phyloP scores from a whole-genome alignment of 2,329 filamentous ascomycete species.

The Chrysosporium keratinophilum region DNA sequence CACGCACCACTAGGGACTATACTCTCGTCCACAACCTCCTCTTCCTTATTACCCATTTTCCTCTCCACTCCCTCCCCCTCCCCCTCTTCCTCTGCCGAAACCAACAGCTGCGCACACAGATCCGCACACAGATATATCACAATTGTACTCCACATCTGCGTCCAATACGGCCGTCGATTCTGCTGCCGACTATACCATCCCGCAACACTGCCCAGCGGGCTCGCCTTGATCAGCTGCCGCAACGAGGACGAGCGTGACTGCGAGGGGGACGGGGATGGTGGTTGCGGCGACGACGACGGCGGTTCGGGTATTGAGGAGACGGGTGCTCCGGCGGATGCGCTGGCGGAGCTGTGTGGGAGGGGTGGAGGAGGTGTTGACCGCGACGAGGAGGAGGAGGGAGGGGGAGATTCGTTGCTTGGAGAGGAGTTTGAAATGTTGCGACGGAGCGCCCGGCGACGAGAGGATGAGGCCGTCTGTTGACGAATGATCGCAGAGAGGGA shows the following conservation, averaged over 20 bases:
- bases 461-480: neutral
- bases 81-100: conserved; percentile 30
- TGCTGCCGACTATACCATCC: conserved; percentile 59
- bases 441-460: neutral
- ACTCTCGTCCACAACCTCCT: too few species aligned
- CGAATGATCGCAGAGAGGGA: neutral
- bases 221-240: conserved; percentile 7
- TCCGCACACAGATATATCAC: conserved; percentile 72
- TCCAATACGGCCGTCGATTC: conserved; percentile 60
- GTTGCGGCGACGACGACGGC: neutral
- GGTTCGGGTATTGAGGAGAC: conserved; percentile 6
- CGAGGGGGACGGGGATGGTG: neutral
- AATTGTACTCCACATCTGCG: conserved; percentile 64
- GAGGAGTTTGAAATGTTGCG: conserved; percentile 4
- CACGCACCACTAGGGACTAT: neutral
- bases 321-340: neutral
- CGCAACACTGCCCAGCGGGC: conserved; percentile 25
- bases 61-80: conserved; percentile 26
- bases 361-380: neutral
- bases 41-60: too few species aligned
- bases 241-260: neutral
- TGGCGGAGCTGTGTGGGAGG: conserved; percentile 4
- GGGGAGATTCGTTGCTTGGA: neutral
- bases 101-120: conserved; percentile 63
- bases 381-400: too few species aligned